Evolutionary conservation across 1,139 yeast genomes (phyloP).

Genomic region (Fermentozyma sake): DNA sequence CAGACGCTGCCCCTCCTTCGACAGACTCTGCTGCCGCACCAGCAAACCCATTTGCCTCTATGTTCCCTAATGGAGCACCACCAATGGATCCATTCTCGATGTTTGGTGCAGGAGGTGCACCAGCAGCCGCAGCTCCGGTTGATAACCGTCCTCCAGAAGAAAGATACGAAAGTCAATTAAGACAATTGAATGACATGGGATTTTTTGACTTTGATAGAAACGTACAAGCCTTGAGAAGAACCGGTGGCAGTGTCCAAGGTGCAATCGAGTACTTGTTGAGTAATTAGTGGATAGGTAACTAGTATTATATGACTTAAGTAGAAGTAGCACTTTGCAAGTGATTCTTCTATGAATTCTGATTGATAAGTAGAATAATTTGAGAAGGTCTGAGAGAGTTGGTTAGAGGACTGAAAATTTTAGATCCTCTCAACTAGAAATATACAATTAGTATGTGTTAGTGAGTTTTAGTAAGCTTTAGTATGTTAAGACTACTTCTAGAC

Average conservation of each 20-base stretch:
- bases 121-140: slow-evolving; percentile 35
- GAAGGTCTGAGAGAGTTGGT: too few relatives aligned
- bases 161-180: slow-evolving; percentile 80
- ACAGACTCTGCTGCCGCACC: slow-evolving; percentile 9
- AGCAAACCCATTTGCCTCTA: slow-evolving; percentile 38
- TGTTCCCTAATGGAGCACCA: slow-evolving; percentile 32
- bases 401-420: too few relatives aligned
- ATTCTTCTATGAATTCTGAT: too few relatives aligned
- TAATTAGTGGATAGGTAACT: slow-evolving; percentile 18
- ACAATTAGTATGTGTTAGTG: too few relatives aligned
- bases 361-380: too few relatives aligned
- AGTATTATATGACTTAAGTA: too few relatives aligned
- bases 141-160: slow-evolving; percentile 96
- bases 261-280: slow-evolving; percentile 80
- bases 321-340: too few relatives aligned
- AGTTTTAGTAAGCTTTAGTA: too few relatives aligned
- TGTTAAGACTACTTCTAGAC: too few relatives aligned
- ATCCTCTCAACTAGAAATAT: too few relatives aligned
- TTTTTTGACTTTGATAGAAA: slow-evolving; percentile 90
- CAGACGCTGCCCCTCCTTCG: slow-evolving; percentile 9
- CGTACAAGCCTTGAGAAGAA: slow-evolving; percentile 85
- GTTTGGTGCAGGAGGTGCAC: slow-evolving; percentile 23
- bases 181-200: slow-evolving; percentile 95
- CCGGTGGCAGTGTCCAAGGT: slow-evolving; percentile 97
- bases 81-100: slow-evolving; percentile 12